Evolutionary conservation across 2,329 filamentous ascomycete species (phyloP).

Genomic region (Purpureocillium lavendulum): DNA sequence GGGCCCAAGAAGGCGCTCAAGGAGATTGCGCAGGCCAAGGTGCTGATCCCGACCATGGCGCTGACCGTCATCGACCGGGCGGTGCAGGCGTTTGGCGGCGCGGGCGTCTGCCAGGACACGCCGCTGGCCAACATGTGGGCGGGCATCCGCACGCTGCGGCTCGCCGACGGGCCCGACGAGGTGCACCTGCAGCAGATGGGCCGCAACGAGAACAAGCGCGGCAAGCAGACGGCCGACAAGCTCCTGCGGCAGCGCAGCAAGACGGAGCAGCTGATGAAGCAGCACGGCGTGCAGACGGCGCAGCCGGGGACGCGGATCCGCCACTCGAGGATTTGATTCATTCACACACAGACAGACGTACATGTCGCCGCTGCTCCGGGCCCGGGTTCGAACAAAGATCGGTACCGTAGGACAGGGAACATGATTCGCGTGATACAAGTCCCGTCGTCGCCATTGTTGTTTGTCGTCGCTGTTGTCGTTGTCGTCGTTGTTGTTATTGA

Average conservation of each 20-base stretch:
- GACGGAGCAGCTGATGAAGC: constrained; percentile 56
- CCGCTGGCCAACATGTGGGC: constrained; percentile 82
- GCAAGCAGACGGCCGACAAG: constrained; percentile 48
- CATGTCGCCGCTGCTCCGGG: too few species aligned
- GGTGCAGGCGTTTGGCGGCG: constrained; percentile 84
- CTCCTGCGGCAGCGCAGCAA: constrained; percentile 57
- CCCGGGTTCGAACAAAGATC: too few species aligned
- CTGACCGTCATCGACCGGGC: constrained; percentile 89
- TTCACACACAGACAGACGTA: too few species aligned
- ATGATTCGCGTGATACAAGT: too few species aligned
- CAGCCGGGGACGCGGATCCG: constrained; percentile 46
- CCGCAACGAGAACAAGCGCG: constrained; percentile 68
- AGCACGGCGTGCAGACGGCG: constrained; percentile 39
- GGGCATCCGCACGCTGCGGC: constrained; percentile 68
- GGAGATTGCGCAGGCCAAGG: constrained; percentile 93
- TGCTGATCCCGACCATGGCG: constrained; percentile 75
- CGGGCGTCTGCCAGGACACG: constrained; percentile 89
- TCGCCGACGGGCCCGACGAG: constrained; percentile 94
- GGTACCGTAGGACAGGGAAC: too few species aligned
- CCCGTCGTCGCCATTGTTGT: too few species aligned
- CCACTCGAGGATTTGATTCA: constrained; percentile 36
- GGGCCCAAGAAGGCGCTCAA: constrained; percentile 84
- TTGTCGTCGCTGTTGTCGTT: not conserved
- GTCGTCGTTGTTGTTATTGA: not conserved
- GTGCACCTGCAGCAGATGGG: constrained; percentile 82